Evolutionary conservation across 1,284 basidiomycete species (phyloP), one percentile per base, ranked within the genome.

Genomic region (Kalmanozyma brasiliensis): DNA sequence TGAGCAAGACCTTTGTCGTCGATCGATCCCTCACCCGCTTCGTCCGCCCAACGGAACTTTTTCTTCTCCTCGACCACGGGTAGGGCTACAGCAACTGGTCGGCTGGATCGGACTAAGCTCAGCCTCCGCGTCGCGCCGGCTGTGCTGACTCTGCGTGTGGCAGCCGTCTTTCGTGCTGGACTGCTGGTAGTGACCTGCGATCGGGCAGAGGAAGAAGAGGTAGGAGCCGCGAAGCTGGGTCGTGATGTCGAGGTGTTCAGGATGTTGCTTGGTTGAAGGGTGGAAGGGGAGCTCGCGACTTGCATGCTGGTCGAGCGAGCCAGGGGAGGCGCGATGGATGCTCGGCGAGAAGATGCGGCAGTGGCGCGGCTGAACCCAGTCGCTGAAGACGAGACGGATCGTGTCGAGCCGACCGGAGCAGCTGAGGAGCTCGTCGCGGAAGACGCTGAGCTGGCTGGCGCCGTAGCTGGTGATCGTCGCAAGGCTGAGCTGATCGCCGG

Each of bases 41-140:
- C 90, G 75, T 95, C 93, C 51, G 86, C 87, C 93, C 93, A 95
- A 75, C 93, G 89, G 16, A 95, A 91, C 51, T 87, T 89, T 82
- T 94, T 94, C 80, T 87, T 87, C 35, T 60, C 60, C 45, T 66
- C 65, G 13, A 48, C 63, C 4, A 30, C 46, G 2, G 58, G 49
- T 10, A 55, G 14, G 6, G 52, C 9, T 11, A 40, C 42, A 0
- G 35, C 14, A 26, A 24, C 20, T 2, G 35, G 16, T 41, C 38
- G 42, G 10, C 26, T 10, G 16, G 43, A 11, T 8, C 51, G 38
- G 3, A 37, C 58, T 0, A 40, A 33, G 52, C 57, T 61, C 30
- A 56, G 26, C 16, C 64, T 47, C 3, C 64, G 53, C 1, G 41
- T 38, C 3, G 38, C 32, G 14, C 48, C 45, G 4, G 51, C 49